Base-by-base conservation (phyloP, 345 rosid genomes). In the Psidium friedrichsthalianum region DNA sequence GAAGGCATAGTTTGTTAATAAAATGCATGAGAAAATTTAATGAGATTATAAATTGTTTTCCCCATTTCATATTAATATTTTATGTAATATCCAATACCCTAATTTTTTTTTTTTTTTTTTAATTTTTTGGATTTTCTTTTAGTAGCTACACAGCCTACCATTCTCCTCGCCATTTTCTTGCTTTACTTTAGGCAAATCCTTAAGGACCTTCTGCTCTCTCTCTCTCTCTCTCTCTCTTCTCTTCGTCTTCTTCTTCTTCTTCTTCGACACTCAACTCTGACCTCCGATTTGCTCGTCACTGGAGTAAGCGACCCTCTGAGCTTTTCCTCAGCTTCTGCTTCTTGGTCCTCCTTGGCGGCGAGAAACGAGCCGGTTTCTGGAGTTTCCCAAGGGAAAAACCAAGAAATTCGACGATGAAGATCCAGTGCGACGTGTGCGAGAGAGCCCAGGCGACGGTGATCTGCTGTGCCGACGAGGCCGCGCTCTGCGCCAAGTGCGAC, bases 401-500 rank as follows among this genome's bases (percentile, higher is more conserved):
- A 5, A 53, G n/a, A 15, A n/a, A 8, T 6, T 27, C 12, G 84
- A 86, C 85, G 87, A 97, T 97, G 99, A 97, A 96, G 92, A 96
- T 97, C 83, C 99, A 97, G 92, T 96, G 99, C 90, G 99, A 97
- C 90, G 99, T 97, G 36, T 97, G 99, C 88, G 98, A 96, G 93
- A 97, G 82, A 87, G 96, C 96, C 88, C 96, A 94, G 29, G 99
- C 99, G 16, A 96, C 99, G 29, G 93, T 97, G 86, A 97, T 97
- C 16, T 97, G 99, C 86, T 96, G 99, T 64, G 99, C 99, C 40
- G 99, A 97, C 51, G 99, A 97, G 91, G 99, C 98, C 0, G 99
- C 98, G 42, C 91, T 97, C 21, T 97, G 99, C 27, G 89, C 95
- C 11, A 91, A 91, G 87, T 97, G 99, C 49, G 98, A 97, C 88